Evolutionary conservation across 352 stramenopile genomes (phyloP), one percentile per base, ranked within the genome.

Genomic region (Globisporangium solare): DNA sequence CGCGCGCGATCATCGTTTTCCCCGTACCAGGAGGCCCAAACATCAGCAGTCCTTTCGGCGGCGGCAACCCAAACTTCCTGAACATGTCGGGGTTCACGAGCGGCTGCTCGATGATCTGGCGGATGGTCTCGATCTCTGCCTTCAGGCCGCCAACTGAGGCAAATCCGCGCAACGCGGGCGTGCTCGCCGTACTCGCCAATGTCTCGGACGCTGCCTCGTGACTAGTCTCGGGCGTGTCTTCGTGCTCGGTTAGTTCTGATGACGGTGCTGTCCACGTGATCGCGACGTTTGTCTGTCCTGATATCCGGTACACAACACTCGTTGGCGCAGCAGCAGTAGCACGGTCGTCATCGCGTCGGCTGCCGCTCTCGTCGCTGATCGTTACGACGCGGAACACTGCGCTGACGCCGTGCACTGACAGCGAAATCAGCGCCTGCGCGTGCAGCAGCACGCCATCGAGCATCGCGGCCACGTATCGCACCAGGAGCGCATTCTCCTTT

Each of bases 41-140:
- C 18, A 99, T 67, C 0, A 99, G 79, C 24, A 99, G 81, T 45
- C 96, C 96, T 54, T 96, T 95, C 27, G 96, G 96, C 52, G 97
- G 90, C 17, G 95, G 96, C 49, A 99, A 83, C 5, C 96, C 97
- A 47, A 98, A 89, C 31, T 86, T 86, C 35, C 73, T 73, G 78
- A 98, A 99, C 27, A 97, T 64, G 66, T 98, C 88, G 0, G 96
- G 94, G 52, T 98, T 95, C 27, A 82, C 75, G 18, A 99, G 72
- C 6, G 96, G 94, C 54, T 98, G 88, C 68, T 99, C 96, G 18
- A 99, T 89, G 54, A 99, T 80, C 74, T 99, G 93, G 13, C 95
- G 76, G 57, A 99, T 95, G 13, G 88, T 85, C 14, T 84, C 90
- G 53, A 99, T 83, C 68, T 99, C 92, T 39, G 89, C 86, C n/a